phyloP scores from a whole-genome alignment of 306 rosid genomes.

The Dalbergia oliveri region DNA sequence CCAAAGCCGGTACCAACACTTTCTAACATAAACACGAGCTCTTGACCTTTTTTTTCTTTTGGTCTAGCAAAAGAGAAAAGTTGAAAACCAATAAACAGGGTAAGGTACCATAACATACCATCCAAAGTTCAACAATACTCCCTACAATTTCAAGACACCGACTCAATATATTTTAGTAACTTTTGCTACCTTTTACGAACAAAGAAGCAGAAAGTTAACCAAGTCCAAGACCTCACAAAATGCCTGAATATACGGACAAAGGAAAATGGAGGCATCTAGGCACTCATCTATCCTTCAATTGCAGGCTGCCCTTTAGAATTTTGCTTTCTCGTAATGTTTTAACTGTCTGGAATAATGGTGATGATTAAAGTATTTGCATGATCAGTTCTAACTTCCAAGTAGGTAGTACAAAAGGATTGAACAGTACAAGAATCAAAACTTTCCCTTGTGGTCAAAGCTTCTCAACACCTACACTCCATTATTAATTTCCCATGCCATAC shows the following conservation, averaged over 20 bases:
- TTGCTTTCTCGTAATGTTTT: slow-evolving; percentile 24
- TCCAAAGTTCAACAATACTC: slow-evolving; percentile 19
- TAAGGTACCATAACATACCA: slow-evolving; percentile 42
- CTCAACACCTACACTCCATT: slow-evolving; percentile 50
- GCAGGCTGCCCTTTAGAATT: slow-evolving; percentile 23
- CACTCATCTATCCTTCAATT: slow-evolving; percentile 34
- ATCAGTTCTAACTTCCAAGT: slow-evolving; percentile 35
- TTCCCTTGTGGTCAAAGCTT: slow-evolving; percentile 58
- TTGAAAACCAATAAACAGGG: slow-evolving; percentile 42
- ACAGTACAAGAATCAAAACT: slow-evolving; percentile 46
- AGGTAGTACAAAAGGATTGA: slow-evolving; percentile 39
- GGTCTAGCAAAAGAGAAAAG: slow-evolving; percentile 38
- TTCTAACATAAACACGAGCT: background rate
- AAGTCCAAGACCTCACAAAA: slow-evolving; percentile 21
- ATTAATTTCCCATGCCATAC: slow-evolving; percentile 57
- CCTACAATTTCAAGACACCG: slow-evolving; percentile 39
- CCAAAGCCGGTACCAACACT: slow-evolving; percentile 25
- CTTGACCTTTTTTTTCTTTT: slow-evolving; percentile 41
- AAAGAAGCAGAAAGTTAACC: slow-evolving; percentile 45
- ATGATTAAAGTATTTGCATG: slow-evolving; percentile 41
- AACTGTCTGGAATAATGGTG: slow-evolving; percentile 39
- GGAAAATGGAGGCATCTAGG: slow-evolving; percentile 35
- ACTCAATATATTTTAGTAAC: slow-evolving; percentile 40
- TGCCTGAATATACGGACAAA: slow-evolving; percentile 48
- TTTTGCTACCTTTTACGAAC: slow-evolving; percentile 26